Evolutionary conservation across 1,139 yeast species (phyloP), one percentile per base, ranked within the genome.

Genomic region (Yamadazyma sp.): DNA sequence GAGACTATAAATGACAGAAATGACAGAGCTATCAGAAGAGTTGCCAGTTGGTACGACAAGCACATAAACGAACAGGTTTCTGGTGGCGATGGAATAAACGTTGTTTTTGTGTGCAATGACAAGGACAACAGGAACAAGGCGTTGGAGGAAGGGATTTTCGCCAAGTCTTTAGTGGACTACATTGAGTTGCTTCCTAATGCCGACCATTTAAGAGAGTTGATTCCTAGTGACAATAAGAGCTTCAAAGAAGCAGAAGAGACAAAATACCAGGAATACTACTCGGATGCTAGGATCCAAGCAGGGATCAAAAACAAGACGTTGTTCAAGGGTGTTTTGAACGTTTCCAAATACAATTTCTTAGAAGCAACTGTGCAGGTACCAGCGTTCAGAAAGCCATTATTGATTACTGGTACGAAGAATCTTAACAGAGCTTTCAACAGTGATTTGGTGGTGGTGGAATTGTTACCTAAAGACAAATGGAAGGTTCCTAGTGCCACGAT

Each of bases 371-470:
- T 94, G 5, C 77, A 79, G 39, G 79, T 87, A 2, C 70, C 83
- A 1, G 79, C 87, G 1, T 84, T 88, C 56, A 83, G 87, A 37
- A 85, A 83, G 55, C 98, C 98, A 1, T 73, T 94, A 36, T 69
- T 91, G 31, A 71, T 94, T 29, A 64, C 85, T 15, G 99, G 98
- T 0, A 76, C 92, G 34, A 87, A 86, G 53, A 82, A 83, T 57
- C 67, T 92, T 51, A 94, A 94, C 59, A 79, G 99, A 59, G 87
- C 94, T 0, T 89, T 92, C 63, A 87, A 87, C 53, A 91, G 96
- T 26, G 99, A 94, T 56, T 78, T 82, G 16, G 98, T 94, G 12
- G 87, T 89, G 37, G 89, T 94, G 5, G 98, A 94, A 62, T 69
- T 94, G 33, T 69, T 94, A 36, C 97, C 98, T 2, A 79, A 86